Conservation (phyloP, 352 stramenopile species). For the Aphanomyces cochlioides region DNA sequence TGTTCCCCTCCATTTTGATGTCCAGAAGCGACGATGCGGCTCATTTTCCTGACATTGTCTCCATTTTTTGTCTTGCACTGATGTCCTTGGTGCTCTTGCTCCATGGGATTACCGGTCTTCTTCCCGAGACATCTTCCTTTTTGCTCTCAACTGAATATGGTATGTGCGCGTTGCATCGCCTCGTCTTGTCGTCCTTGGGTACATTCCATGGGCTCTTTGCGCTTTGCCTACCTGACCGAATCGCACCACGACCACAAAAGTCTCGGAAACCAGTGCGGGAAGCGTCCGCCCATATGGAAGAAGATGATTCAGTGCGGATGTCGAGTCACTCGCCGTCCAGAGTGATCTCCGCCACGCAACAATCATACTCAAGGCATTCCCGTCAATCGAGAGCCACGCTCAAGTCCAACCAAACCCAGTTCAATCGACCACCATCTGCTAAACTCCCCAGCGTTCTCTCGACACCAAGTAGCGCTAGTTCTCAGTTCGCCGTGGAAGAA, state of each 20-base stretch:
- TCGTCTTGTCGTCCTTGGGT: slow-evolving; percentile 11
- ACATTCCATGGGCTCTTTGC: slow-evolving; percentile 1
- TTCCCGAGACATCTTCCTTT: not conserved
- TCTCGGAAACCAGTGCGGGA: no score
- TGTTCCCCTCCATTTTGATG: slow-evolving; percentile 16
- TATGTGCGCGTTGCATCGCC: slow-evolving; percentile 19
- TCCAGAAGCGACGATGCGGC: not conserved
- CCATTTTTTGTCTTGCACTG: not conserved
- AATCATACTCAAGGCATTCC: no score
- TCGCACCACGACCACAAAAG: not conserved
- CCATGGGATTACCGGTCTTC: slow-evolving; percentile 6
- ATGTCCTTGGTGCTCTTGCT: slow-evolving; percentile 2
- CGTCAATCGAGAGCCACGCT: no score
- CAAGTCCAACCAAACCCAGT: no score
- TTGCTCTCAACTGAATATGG: not conserved
- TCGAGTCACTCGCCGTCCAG: no score
- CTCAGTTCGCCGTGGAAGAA: no score
- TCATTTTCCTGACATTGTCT: not conserved
- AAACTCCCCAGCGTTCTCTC: no score
- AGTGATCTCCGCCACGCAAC: no score
- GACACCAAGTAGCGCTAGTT: no score
- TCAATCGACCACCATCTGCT: no score
- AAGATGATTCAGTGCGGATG: no score
- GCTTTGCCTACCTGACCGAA: not conserved
- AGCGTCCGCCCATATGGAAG: no score